phyloP scores from a whole-genome alignment of 345 rosid species.

The Rhodamnia rubescens region DNA sequence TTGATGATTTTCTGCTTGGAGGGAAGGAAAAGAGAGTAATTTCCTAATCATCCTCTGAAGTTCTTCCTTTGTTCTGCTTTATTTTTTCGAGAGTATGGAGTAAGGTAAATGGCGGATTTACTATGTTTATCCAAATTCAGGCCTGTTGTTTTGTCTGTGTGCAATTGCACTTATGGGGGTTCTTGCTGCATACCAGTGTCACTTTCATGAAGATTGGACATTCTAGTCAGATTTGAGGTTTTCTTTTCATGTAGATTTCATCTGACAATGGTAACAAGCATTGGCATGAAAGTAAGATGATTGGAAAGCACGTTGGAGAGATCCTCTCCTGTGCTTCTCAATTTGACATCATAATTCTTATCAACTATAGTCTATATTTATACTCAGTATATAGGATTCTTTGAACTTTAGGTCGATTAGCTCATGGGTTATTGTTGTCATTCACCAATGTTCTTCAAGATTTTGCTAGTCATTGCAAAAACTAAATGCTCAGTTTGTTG shows the following conservation, averaged over 20 bases:
- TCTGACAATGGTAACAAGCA: neutral
- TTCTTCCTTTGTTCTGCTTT: neutral
- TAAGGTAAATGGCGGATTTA: neutral
- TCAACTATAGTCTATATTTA: neutral
- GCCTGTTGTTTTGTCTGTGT: neutral
- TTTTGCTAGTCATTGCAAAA: neutral
- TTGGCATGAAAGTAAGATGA: neutral
- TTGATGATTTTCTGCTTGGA: neutral
- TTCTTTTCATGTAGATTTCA: neutral
- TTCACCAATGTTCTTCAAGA: neutral
- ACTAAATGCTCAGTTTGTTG: slow-evolving; percentile 3
- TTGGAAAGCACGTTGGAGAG: neutral
- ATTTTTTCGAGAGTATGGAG: neutral
- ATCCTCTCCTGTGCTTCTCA: neutral
- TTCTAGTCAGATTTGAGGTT: neutral
- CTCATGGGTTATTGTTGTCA: neutral
- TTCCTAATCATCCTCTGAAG: neutral
- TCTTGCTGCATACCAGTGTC: neutral
- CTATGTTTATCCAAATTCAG: neutral
- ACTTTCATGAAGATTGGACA: neutral
- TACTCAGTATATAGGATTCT: neutral
- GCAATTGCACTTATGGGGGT: neutral
- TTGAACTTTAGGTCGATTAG: neutral
- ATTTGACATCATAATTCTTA: neutral
- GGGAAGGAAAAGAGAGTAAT: neutral